Conservation (phyloP, 768 basidiomycete species). For the Tricholoma matsutake region DNA sequence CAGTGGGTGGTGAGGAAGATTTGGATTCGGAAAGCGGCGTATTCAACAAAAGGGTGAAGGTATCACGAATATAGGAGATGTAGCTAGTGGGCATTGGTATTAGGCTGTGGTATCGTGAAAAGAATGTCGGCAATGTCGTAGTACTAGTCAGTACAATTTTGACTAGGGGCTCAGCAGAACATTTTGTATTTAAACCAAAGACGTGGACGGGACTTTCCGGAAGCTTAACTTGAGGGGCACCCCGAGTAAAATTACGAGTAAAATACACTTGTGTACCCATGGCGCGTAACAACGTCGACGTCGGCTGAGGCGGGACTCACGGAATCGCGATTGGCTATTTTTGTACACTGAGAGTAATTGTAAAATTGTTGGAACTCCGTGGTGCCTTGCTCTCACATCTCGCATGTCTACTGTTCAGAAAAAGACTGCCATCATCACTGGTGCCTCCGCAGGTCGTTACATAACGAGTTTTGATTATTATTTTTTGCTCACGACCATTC, state of each 20-base stretch:
- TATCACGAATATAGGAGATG: constrained; percentile 20
- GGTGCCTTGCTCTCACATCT: no score
- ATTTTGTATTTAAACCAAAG: not conserved
- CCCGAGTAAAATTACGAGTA: no score
- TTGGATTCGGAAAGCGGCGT: constrained; percentile 33
- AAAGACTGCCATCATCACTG: constrained; percentile 29
- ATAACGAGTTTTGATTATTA: no score
- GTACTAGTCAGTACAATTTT: not conserved
- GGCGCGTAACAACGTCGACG: no score
- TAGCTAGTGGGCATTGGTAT: constrained; percentile 13
- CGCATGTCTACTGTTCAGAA: not conserved
- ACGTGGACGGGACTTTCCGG: not conserved
- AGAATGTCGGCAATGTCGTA: not conserved
- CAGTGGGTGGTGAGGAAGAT: constrained; percentile 10
- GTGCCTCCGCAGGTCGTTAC: constrained; percentile 22
- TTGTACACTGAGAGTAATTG: no score
- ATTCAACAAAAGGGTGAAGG: constrained; percentile 33
- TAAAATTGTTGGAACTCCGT: no score
- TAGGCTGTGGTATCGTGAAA: not conserved
- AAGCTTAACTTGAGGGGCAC: no score
- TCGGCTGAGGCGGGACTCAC: no score
- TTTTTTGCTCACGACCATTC: not conserved
- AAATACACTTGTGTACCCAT: no score
- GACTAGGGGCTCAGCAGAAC: not conserved
- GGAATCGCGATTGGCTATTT: no score